These are phyloP conservation scores for Saccharomycopsis vini DNA, from an alignment of 805 yeast species.

Conservation along the genomic window DNA sequence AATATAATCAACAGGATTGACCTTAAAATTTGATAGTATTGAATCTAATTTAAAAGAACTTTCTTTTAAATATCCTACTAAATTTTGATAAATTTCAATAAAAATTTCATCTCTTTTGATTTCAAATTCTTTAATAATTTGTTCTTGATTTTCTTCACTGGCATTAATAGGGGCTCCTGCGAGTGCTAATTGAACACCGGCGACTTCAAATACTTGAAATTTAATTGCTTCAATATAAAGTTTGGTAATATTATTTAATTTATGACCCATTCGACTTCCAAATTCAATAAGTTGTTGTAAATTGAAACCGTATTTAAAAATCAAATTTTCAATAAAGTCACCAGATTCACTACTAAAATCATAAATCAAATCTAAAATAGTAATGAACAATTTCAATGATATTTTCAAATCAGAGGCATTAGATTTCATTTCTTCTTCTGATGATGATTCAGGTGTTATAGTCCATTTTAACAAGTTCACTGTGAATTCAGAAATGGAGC, in stretches of 20 bases:
- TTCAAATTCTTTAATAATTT: background rate
- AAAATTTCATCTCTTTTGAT: slow-evolving; percentile 20
- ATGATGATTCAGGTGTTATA: background rate
- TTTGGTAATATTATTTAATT: slow-evolving; percentile 26
- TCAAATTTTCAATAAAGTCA: slow-evolving; percentile 36
- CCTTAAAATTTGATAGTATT: slow-evolving; percentile 27
- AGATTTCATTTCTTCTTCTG: slow-evolving; percentile 2
- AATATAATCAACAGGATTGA: slow-evolving; percentile 25
- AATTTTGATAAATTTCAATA: slow-evolving; percentile 14
- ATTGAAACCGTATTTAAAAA: slow-evolving; percentile 19
- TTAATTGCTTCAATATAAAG: slow-evolving; percentile 35
- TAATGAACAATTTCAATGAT: slow-evolving; percentile 38
- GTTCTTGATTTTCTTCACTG: background rate
- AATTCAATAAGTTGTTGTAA: slow-evolving; percentile 21
- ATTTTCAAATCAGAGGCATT: slow-evolving; percentile 23
- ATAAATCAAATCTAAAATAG: slow-evolving; percentile 48
- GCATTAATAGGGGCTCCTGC: background rate
- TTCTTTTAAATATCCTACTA: slow-evolving; percentile 8
- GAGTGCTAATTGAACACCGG: slow-evolving; percentile 1
- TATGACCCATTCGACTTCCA: slow-evolving; percentile 7
- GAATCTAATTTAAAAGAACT: background rate
- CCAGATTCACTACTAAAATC: slow-evolving; percentile 52
- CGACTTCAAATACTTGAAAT: slow-evolving; percentile 32
- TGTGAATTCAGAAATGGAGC: slow-evolving; percentile 32
- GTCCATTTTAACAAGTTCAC: slow-evolving; percentile 30